Conservation (phyloP, 2,329 filamentous ascomycete species). For the Metarhizium humberi region DNA sequence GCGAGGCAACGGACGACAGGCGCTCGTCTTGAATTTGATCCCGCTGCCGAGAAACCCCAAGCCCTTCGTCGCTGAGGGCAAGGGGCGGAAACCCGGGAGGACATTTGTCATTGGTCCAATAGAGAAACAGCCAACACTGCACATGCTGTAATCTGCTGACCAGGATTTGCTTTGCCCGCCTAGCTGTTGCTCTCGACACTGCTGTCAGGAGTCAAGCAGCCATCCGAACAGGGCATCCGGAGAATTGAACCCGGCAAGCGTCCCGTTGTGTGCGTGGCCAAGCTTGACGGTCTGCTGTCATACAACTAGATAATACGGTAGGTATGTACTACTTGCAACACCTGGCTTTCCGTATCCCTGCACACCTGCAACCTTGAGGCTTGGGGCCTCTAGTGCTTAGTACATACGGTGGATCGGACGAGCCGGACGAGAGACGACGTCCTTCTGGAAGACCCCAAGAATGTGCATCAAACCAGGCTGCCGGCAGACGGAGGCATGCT, state of each 20-base stretch:
- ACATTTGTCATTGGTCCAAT: neutral
- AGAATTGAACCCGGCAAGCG: neutral
- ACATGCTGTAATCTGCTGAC: neutral
- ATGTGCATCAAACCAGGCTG: constrained; percentile 1
- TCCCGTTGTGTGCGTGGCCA: neutral
- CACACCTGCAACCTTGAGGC: neutral
- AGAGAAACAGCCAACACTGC: neutral
- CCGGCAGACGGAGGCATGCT: neutral
- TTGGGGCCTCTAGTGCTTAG: too few relatives aligned
- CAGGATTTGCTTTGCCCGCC: neutral
- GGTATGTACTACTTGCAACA: too few relatives aligned
- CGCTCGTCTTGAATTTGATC: neutral
- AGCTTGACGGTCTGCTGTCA: neutral
- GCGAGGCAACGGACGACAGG: neutral
- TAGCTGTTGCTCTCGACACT: neutral
- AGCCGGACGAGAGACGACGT: neutral
- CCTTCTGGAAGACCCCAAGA: constrained; percentile 20
- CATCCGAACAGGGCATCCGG: neutral
- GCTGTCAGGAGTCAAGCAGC: neutral
- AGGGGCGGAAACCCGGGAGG: too few relatives aligned
- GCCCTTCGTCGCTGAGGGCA: too few relatives aligned
- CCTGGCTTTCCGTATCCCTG: neutral
- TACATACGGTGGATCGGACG: too few relatives aligned
- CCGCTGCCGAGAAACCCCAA: too few relatives aligned
- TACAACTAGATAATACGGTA: neutral